phyloP scores from a whole-genome alignment of 257 asterid species.

The Cruciata laevipes region DNA sequence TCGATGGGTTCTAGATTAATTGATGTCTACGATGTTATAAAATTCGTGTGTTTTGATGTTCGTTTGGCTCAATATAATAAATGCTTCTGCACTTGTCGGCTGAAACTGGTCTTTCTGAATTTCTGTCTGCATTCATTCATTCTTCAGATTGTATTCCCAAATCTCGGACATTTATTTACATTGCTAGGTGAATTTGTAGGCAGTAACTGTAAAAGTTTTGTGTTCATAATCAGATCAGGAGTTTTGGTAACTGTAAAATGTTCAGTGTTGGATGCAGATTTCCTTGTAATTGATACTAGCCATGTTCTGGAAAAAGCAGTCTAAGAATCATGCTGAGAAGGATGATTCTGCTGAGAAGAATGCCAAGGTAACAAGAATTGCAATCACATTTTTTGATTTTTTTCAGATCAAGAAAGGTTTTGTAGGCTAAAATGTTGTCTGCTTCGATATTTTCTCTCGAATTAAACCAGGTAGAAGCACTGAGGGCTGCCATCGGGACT shows the following conservation, averaged over 20 bases:
- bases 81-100: not conserved
- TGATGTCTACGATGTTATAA: not conserved
- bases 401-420: not conserved
- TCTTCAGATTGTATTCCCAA: not conserved
- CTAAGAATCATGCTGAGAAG: slow-evolving; percentile 27
- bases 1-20: not conserved
- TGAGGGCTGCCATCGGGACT: slow-evolving; percentile 53
- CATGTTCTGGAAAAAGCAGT: slow-evolving; percentile 61
- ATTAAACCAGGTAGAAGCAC: slow-evolving; percentile 44
- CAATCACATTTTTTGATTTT: no score
- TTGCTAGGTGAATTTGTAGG: not conserved
- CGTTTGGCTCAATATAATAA: not conserved
- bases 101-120: not conserved
- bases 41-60: not conserved
- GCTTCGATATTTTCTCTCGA: not conserved
- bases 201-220: not conserved
- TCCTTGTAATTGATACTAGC: slow-evolving; percentile 18
- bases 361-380: slow-evolving; percentile 51
- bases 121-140: not conserved
- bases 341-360: slow-evolving; percentile 33
- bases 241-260: not conserved
- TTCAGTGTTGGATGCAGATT: slow-evolving; percentile 13
- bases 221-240: not conserved
- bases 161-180: not conserved
- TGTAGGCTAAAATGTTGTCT: no score